These are phyloP conservation scores for Chloris gayana DNA, from an alignment of 176 grass and related monocot species.

Conservation along the genomic window DNA sequence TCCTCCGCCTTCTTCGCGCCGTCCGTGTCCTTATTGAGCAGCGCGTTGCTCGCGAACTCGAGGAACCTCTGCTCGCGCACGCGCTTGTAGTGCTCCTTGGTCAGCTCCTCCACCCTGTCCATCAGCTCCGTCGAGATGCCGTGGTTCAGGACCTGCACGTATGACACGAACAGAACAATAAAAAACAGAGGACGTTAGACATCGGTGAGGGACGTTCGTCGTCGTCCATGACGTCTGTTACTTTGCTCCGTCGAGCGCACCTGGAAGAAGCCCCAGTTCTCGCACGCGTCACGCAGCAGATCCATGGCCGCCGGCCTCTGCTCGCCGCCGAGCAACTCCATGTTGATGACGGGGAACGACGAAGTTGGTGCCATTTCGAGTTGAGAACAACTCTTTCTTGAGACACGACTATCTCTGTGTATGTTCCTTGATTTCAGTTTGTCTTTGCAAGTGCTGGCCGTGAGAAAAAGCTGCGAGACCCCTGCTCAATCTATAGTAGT, in stretches of 20 bases:
- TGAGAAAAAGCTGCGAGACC: too few species aligned
- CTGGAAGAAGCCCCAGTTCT: constrained; percentile 99
- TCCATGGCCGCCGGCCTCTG: constrained; percentile 60
- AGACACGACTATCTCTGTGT: too few species aligned
- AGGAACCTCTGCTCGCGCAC: constrained; percentile 67
- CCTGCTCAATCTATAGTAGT: too few species aligned
- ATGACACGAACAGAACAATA: neutral
- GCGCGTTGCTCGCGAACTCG: constrained; percentile 73
- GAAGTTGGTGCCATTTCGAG: neutral
- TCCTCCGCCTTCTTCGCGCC: constrained; percentile 33
- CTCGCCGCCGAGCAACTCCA: constrained; percentile 60
- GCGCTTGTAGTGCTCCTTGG: constrained; percentile 83
- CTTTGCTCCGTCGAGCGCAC: constrained; percentile 21
- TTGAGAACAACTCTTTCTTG: too few species aligned
- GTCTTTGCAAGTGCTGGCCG: too few species aligned
- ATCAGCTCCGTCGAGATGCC: constrained; percentile 77
- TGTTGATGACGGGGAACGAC: constrained; percentile 79
- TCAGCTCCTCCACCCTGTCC: constrained; percentile 89
- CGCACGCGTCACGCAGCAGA: constrained; percentile 68
- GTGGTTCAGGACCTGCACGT: constrained; percentile 66
- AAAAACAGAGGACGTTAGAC: neutral
- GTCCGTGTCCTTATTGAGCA: too few species aligned
- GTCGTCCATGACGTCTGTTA: too few species aligned
- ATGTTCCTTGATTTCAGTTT: too few species aligned
- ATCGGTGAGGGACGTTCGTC: too few species aligned